Evolutionary conservation across 1,284 basidiomycete genomes (phyloP).

Genomic region (Anthracocystis setariae): DNA sequence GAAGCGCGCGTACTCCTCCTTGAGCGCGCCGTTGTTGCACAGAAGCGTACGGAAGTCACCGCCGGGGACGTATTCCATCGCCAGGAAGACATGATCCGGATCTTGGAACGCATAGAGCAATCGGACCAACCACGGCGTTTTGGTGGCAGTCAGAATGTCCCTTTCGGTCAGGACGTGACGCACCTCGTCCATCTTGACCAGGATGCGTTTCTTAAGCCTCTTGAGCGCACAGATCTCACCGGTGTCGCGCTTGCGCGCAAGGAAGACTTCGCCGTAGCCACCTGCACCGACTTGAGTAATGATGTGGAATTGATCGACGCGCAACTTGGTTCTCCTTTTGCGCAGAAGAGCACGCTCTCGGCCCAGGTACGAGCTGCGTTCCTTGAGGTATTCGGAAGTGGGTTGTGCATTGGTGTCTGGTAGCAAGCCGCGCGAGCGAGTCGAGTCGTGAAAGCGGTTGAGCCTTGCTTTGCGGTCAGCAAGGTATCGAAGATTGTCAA

Average conservation of each 20-base stretch:
- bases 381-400: constrained; percentile 73
- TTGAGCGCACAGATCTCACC: constrained; percentile 67
- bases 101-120: constrained; percentile 67
- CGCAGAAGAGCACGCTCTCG: constrained; percentile 63
- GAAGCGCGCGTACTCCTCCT: constrained; percentile 66
- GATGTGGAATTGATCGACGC: constrained; percentile 67
- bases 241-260: constrained; percentile 65
- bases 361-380: constrained; percentile 56
- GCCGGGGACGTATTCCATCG: constrained; percentile 72
- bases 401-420: constrained; percentile 77
- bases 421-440: constrained; percentile 42
- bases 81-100: constrained; percentile 64
- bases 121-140: constrained; percentile 65
- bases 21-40: constrained; percentile 70
- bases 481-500: constrained; percentile 65
- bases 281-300: constrained; percentile 67
- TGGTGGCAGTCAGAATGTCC: constrained; percentile 66
- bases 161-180: constrained; percentile 67
- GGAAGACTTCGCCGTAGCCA: constrained; percentile 67
- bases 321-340: constrained; percentile 64
- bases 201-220: constrained; percentile 63
- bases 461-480: constrained; percentile 60
- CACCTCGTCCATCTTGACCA: constrained; percentile 68
- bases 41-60: constrained; percentile 67
- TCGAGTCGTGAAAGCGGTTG: constrained; percentile 79